phyloP scores from a whole-genome alignment of 2,329 filamentous ascomycete genomes.

The Cladophialophora bantiana region DNA sequence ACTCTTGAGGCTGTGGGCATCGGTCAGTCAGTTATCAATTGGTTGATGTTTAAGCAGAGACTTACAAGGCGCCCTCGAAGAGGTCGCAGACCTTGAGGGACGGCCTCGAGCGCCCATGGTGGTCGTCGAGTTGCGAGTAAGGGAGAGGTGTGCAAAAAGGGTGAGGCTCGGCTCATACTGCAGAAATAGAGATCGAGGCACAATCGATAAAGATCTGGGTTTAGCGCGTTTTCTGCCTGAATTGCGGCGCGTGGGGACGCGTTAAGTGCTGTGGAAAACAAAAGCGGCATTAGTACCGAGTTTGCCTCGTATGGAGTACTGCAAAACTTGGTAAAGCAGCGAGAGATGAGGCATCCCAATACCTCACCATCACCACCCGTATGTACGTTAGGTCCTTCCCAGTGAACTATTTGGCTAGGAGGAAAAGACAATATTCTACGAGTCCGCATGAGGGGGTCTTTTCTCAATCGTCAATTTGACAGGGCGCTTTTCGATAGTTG shows the following conservation, averaged over 20 bases:
- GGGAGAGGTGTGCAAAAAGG: conserved; percentile 10
- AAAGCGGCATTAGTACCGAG: neutral
- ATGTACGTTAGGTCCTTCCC: too few relatives aligned
- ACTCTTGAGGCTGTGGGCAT: conserved; percentile 25
- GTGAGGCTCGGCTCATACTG: conserved; percentile 9
- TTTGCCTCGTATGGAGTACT: neutral
- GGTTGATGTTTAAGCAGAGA: neutral
- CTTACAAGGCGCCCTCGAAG: conserved; percentile 26
- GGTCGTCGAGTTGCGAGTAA: conserved; percentile 14
- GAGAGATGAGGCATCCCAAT: neutral
- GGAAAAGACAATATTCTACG: too few relatives aligned
- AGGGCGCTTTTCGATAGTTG: too few relatives aligned
- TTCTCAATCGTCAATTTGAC: too few relatives aligned
- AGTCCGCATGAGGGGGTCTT: too few relatives aligned
- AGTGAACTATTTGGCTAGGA: too few relatives aligned
- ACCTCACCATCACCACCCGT: too few relatives aligned
- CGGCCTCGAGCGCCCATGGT: conserved; percentile 35
- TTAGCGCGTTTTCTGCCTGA: conserved; percentile 30
- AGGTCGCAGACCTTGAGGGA: conserved; percentile 24
- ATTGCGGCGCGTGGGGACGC: neutral
- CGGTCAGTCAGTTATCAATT: conserved; percentile 7
- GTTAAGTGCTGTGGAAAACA: conserved; percentile 18
- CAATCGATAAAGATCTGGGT: conserved; percentile 17
- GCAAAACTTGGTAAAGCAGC: neutral
- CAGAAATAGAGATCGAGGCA: conserved; percentile 20